Base-by-base conservation (phyloP, 139 green algal genomes). In the Penium margaritaceum region DNA sequence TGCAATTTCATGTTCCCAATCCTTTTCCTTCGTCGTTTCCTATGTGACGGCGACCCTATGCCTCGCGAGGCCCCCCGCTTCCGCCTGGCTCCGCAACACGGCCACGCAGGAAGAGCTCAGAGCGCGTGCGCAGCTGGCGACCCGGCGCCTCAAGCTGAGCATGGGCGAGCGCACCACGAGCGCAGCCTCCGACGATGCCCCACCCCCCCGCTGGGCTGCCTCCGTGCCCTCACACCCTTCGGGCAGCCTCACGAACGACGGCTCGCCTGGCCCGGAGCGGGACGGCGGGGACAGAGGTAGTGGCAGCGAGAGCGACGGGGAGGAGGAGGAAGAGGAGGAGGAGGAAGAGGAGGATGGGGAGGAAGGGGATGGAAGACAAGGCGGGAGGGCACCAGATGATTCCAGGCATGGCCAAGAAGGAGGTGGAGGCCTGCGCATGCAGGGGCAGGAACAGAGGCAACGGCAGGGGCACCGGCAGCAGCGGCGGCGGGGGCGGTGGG, bases 261-360 rank as follows among this genome's bases (percentile, higher is more conserved):
- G n/a, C 30, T 60, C 14, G n/a, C 29, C n/a, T 24, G 47, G 47
- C 47, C 29, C 19, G 29, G 29, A 29, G 47, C 47, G 29, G 47
- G 30, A 2, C 47, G 27, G 37, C 17, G 60, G 60, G 37, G 19
- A 68, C n/a, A 55, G n/a, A 68, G 60, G 60, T n/a, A 3, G 9
- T 53, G 15, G 35, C n/a, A 68, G 19, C 21, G 14, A 24, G n/a
- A 27, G 27, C 21, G 60, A 24, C 1, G 60, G 14, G 37, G 35
- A 54, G 60, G 14, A 55, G 14, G 17, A 5, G 5, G 60, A 68
- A 14, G 69, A 30, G 60, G 62, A 73, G 69, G 3, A 35, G 21
- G 55, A 12, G 54, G 21, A 57, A 58, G 54, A 6, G 60, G 53
- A 74, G 1, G 33, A 58, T 2, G 67, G 44, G 57, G 47, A 67